These are phyloP conservation scores for Prunus mira DNA, from an alignment of 306 rosid genomes.

Conservation along the genomic window DNA sequence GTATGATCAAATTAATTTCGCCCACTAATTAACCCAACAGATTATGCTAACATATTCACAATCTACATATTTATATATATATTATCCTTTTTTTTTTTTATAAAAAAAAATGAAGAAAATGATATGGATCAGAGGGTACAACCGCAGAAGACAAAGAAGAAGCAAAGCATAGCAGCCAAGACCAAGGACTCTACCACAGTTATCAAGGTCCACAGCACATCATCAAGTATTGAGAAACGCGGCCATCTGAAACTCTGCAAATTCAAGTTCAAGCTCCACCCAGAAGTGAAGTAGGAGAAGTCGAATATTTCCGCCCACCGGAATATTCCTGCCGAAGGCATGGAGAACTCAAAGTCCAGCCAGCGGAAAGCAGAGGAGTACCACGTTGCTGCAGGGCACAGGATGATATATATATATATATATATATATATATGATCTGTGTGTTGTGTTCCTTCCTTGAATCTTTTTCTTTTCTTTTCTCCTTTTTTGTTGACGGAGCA, in stretches of 20 bases:
- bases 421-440: neutral
- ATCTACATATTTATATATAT: neutral
- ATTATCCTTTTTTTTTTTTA: neutral
- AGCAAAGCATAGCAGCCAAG: slow-evolving; percentile 50
- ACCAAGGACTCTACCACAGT: slow-evolving; percentile 42
- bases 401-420: neutral
- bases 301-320: slow-evolving; percentile 38
- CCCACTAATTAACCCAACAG: neutral
- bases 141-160: slow-evolving; percentile 55
- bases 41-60: neutral
- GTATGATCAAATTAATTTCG: neutral
- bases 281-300: slow-evolving; percentile 33
- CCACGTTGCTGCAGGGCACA: slow-evolving; percentile 33
- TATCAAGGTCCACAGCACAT: slow-evolving; percentile 40
- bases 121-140: slow-evolving; percentile 41
- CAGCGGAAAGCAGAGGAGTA: slow-evolving; percentile 37
- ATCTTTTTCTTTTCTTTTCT: neutral
- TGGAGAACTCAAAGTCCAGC: slow-evolving; percentile 33
- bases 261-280: slow-evolving; percentile 32
- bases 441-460: too few species aligned
- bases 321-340: slow-evolving; percentile 21
- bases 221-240: slow-evolving; percentile 40
- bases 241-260: slow-evolving; percentile 31
- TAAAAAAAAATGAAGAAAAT: neutral
- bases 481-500: neutral